Evolutionary conservation across 441 rosid genomes (phyloP).

Genomic region (Euphorbia celastroides): DNA sequence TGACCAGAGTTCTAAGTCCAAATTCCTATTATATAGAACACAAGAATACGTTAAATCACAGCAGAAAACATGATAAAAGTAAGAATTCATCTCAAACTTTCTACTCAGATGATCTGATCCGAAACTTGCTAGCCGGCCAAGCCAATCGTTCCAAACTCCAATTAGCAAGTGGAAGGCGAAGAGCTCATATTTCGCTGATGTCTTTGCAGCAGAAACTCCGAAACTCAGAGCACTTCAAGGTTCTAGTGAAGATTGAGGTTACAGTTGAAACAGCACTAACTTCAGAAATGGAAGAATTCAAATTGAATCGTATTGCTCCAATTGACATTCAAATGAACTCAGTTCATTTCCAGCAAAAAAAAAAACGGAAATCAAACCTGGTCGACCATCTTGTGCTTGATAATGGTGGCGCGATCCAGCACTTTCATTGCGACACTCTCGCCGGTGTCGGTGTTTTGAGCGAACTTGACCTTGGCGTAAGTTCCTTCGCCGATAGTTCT

Average conservation of each 20-base stretch:
- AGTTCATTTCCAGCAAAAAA: background rate
- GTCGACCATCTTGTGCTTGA: conserved; percentile 83
- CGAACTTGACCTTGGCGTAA: conserved; percentile 95
- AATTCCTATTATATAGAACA: background rate
- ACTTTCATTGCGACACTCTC: conserved; percentile 82
- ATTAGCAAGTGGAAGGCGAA: background rate
- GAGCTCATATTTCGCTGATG: background rate
- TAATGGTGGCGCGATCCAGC: conserved; percentile 72
- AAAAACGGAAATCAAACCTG: conserved; percentile 52
- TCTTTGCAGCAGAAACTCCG: background rate
- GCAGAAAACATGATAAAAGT: background rate
- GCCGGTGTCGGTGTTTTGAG: conserved; percentile 63
- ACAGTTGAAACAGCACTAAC: too few species aligned
- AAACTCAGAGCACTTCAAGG: background rate
- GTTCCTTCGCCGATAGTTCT: conserved; percentile 94
- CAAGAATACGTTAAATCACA: background rate
- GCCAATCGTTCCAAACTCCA: background rate
- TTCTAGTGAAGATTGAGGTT: background rate
- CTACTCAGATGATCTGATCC: background rate
- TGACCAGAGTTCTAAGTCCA: background rate
- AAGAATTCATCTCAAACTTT: background rate
- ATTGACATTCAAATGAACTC: background rate
- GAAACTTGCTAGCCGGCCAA: background rate
- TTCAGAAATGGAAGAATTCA: background rate
- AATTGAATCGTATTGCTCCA: background rate